Evolutionary conservation across 768 basidiomycete genomes (phyloP).

Genomic region (Ramaria rubella): DNA sequence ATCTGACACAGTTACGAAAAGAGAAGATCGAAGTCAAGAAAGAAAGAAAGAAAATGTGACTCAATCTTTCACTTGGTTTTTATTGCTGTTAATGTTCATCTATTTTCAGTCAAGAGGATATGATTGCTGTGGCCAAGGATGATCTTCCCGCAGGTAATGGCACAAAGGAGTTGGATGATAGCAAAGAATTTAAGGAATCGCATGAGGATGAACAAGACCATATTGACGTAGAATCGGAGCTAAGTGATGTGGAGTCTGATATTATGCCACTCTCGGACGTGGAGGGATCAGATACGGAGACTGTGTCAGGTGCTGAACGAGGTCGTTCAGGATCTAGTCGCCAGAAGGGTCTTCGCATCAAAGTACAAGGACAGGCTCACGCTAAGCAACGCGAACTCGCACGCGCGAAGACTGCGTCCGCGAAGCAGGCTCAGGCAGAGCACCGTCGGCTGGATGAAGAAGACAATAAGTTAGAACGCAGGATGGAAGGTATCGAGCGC

Average conservation of each 20-base stretch:
- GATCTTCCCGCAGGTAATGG: slow-evolving; percentile 4
- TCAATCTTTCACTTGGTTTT: slow-evolving; percentile 15
- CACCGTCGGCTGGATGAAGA: slow-evolving; percentile 84
- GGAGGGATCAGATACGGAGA: slow-evolving; percentile 57
- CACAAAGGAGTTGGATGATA: slow-evolving; percentile 1
- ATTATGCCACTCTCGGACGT: slow-evolving; percentile 65
- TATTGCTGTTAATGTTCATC: not conserved
- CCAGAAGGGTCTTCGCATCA: slow-evolving; percentile 46
- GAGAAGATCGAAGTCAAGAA: slow-evolving; percentile 95
- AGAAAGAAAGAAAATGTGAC: slow-evolving; percentile 81
- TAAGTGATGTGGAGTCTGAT: slow-evolving; percentile 28
- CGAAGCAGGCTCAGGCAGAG: slow-evolving; percentile 77
- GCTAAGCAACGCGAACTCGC: slow-evolving; percentile 80
- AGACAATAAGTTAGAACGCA: slow-evolving; percentile 71
- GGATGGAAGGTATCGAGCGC: slow-evolving; percentile 82
- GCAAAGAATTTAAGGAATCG: slow-evolving; percentile 31
- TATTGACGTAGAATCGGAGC: slow-evolving; percentile 52
- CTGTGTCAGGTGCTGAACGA: slow-evolving; percentile 33
- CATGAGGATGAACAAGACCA: slow-evolving; percentile 28
- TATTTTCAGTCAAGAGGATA: slow-evolving; percentile 58
- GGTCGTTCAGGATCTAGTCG: slow-evolving; percentile 33
- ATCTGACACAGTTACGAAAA: slow-evolving; percentile 87
- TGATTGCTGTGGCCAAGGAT: slow-evolving; percentile 56
- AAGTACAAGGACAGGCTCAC: slow-evolving; percentile 48
- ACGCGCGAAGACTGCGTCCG: slow-evolving; percentile 67